These are phyloP conservation scores for Diutina scorzettiae DNA, from an alignment of 1,139 yeast species.

Conservation along the genomic window DNA sequence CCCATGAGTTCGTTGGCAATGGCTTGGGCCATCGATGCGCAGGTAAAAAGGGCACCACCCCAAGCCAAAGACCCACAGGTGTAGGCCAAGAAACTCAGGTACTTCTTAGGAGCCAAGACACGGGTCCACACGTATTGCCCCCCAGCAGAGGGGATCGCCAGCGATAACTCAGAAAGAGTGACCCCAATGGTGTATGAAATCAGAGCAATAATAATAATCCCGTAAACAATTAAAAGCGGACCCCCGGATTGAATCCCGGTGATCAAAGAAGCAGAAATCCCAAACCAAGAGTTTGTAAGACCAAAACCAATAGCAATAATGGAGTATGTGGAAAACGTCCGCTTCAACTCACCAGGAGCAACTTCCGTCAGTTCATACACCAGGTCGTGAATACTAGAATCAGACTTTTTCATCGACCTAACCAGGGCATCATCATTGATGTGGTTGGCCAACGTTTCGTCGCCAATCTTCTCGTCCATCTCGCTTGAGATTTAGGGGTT, in stretches of 20 bases:
- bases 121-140: constrained; percentile 54
- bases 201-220: constrained; percentile 49
- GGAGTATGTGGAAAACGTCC: constrained; percentile 42
- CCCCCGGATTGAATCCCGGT: constrained; percentile 60
- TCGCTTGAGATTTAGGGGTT: too few relatives aligned
- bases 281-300: constrained; percentile 60
- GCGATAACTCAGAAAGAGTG: constrained; percentile 40
- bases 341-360: constrained; percentile 21
- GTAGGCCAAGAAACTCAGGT: constrained; percentile 37
- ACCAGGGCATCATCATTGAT: constrained; percentile 2
- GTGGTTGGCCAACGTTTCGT: not conserved
- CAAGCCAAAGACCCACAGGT: constrained; percentile 45
- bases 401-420: not conserved
- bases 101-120: constrained; percentile 38
- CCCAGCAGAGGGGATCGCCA: constrained; percentile 49
- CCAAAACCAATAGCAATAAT: constrained; percentile 59
- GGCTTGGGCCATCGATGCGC: constrained; percentile 42
- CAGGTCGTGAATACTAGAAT: not conserved
- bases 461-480: constrained; percentile 1
- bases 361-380: constrained; percentile 1
- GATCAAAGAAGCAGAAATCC: constrained; percentile 51
- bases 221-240: constrained; percentile 55
- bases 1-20: constrained; percentile 39
- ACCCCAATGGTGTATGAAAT: constrained; percentile 40
- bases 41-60: constrained; percentile 47